These are phyloP conservation scores for Cyclotella distinguenda DNA, from an alignment of 108 stramenopile genomes.

Conservation along the genomic window DNA sequence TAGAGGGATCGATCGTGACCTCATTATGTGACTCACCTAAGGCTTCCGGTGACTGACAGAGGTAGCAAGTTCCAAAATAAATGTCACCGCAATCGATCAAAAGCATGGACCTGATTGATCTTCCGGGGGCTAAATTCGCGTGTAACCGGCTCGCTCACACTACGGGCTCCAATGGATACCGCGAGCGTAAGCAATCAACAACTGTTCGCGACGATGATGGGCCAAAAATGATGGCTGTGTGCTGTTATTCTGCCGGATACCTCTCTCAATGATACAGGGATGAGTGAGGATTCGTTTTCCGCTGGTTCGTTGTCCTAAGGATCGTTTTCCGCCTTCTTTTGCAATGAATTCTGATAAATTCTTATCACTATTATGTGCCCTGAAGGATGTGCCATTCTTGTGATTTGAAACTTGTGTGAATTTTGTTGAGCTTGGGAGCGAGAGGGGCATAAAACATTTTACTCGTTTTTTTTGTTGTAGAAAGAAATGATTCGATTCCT, in stretches of 20 bases:
- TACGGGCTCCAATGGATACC: conserved; percentile 20
- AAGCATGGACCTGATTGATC: background rate
- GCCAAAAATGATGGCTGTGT: conserved; percentile 1
- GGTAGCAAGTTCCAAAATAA: too few relatives aligned
- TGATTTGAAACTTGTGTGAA: conserved; percentile 11
- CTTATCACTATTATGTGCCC: too few relatives aligned
- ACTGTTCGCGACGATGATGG: conserved; percentile 6
- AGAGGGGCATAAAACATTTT: too few relatives aligned
- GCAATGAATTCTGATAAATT: conserved; percentile 10
- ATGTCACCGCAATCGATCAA: background rate
- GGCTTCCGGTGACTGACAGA: too few relatives aligned
- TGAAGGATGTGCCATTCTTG: conserved; percentile 22
- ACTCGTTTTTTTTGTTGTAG: too few relatives aligned
- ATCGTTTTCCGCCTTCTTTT: conserved; percentile 11
- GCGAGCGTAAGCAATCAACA: background rate
- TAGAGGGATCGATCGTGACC: too few relatives aligned
- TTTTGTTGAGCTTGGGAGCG: conserved; percentile 22
- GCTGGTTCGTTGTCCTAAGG: too few relatives aligned
- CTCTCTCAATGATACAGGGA: background rate
- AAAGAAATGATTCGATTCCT: background rate
- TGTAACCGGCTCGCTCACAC: background rate
- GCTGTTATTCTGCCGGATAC: conserved; percentile 10
- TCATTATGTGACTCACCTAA: too few relatives aligned
- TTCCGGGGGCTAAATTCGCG: conserved; percentile 5
- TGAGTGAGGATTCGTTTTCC: too few relatives aligned